These are phyloP conservation scores for Cladosporium velox DNA, from an alignment of 2,329 filamentous ascomycete genomes.

Conservation along the genomic window DNA sequence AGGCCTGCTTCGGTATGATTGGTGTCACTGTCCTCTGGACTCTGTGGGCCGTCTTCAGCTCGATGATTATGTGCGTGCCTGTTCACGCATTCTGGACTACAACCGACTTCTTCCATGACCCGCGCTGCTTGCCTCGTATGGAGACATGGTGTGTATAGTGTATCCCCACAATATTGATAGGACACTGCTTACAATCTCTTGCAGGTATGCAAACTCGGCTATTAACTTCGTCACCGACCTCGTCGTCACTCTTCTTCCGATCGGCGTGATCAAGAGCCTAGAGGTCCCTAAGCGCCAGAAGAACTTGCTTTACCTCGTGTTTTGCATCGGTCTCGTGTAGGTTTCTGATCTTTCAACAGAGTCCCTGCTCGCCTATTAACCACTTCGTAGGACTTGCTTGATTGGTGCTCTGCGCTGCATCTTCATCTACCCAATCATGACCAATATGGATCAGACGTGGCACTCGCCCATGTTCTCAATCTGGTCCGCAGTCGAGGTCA, in stretches of 20 bases:
- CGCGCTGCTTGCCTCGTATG: slow-evolving; percentile 18
- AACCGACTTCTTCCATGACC: slow-evolving; percentile 14
- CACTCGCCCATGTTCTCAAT: slow-evolving; percentile 18
- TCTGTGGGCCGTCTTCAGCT: slow-evolving; percentile 22
- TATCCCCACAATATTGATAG: background rate
- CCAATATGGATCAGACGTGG: slow-evolving; percentile 16
- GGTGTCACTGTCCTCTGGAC: slow-evolving; percentile 19
- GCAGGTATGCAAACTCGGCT: slow-evolving; percentile 20
- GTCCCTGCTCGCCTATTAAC: background rate
- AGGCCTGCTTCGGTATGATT: slow-evolving; percentile 17
- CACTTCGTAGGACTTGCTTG: slow-evolving; percentile 30
- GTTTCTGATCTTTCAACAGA: background rate
- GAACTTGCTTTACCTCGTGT: slow-evolving; percentile 38
- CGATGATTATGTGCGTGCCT: slow-evolving; percentile 21
- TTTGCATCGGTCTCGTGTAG: slow-evolving; percentile 36
- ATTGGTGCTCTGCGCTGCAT: slow-evolving; percentile 36
- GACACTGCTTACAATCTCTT: background rate
- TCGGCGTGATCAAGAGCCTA: slow-evolving; percentile 37
- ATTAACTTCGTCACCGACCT: slow-evolving; percentile 20
- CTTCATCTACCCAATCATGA: slow-evolving; percentile 28
- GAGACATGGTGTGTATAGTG: slow-evolving; percentile 12
- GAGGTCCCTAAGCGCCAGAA: slow-evolving; percentile 39
- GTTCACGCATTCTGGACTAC: slow-evolving; percentile 21
- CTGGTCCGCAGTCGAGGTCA: slow-evolving; percentile 17
- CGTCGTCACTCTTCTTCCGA: slow-evolving; percentile 32